Evolutionary conservation across 2,329 filamentous ascomycete species (phyloP), one percentile per base, ranked within the genome.

Genomic region (Fusarium mundagurra): DNA sequence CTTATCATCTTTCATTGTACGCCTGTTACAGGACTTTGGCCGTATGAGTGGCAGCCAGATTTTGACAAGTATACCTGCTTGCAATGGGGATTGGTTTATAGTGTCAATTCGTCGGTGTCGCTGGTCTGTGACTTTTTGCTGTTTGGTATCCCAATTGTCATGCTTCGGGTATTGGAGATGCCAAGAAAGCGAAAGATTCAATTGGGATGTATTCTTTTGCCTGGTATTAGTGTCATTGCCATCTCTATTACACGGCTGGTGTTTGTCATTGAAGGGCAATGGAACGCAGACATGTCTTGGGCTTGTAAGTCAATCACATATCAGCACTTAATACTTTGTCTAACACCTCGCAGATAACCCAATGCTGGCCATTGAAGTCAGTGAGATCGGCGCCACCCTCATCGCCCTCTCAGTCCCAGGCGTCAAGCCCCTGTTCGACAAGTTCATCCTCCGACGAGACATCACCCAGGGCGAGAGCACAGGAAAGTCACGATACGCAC

Each of bases 11-110:
- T 88, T 69, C 87, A 88, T 76, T 88, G 87, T 66, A 76, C 74
- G 4, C 87, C 87, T 0, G 85, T 88, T 1, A 88, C 87, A 2
- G 85, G 82, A 0, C 77, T 86, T 6, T 88, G 87, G 87, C 87
- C 87, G 0, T 88, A 89, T 61, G 81, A 78, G 2, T 88, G 84
- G 81, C 85, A 89, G 71, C 74, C 79, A 1, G 82, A 82, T 16
- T 79, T 74, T 16, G 78, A 77, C 4, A 68, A 81, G 7, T 89
- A 86, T 69, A 81, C 75, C 1, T 88, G 87, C 69, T 67, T 88
- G 43, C 79, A 83, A 22, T 88, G 87, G 87, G 87, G 86, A 0
- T 64, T 86, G 6, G 86, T 89, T 2, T 89, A 88, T 70, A 84
- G 84, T 16, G 84, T 86, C 27, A 88, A 88, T 74, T 88, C 86